Base-by-base conservation (phyloP, 164 flowering plant species). In the Berberis thunbergii region DNA sequence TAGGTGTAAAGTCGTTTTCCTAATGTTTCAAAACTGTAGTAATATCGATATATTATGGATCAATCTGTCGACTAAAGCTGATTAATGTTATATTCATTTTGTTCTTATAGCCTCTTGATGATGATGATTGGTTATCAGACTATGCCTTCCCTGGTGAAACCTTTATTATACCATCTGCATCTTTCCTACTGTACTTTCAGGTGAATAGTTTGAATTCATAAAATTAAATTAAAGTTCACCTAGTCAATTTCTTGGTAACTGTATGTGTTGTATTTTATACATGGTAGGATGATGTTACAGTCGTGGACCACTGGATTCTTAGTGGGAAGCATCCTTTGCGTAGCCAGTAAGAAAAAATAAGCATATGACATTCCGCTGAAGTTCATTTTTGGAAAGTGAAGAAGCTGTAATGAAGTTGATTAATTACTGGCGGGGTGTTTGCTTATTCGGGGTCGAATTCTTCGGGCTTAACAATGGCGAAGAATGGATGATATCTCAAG, bases 181-280 rank as follows among this genome's bases (percentile, higher is more conserved):
- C 71, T 10, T 61, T 68, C 38, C 57, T 68, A 26, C 63, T 73
- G 10, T 68, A 73, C 42, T 73, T 73, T 12, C 75, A 73, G 65
- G 75, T 72, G 13, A 62, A 64, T 41, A 2, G 11, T 10, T 41
- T 44, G n/a, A n/a, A n/a, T n/a, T n/a, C n/a, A n/a, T 39, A 53
- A 45, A 38, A 64, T 54, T 5, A 2, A 41, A 6, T n/a, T n/a
- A n/a, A n/a, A n/a, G n/a, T n/a, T n/a, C n/a, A n/a, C n/a, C n/a
- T n/a, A n/a, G n/a, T n/a, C n/a, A n/a, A n/a, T n/a, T 7, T 4
- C 49, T 46, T 7, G 7, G 4, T 46, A 4, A 46, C 7, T 3
- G 7, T 2, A 3, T 8, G 12, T 49, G 2, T 2, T 7, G 7
- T 8, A n/a, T 8, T 49, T 49, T 49, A n/a, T 9, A 11, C 1